Percentiles rank a stretch among this genome's conserved stretches.
Evolutionary conservation across 805 yeast species (phyloP).

Genomic region (Hanseniaspora pseudoguilliermondii): DNA sequence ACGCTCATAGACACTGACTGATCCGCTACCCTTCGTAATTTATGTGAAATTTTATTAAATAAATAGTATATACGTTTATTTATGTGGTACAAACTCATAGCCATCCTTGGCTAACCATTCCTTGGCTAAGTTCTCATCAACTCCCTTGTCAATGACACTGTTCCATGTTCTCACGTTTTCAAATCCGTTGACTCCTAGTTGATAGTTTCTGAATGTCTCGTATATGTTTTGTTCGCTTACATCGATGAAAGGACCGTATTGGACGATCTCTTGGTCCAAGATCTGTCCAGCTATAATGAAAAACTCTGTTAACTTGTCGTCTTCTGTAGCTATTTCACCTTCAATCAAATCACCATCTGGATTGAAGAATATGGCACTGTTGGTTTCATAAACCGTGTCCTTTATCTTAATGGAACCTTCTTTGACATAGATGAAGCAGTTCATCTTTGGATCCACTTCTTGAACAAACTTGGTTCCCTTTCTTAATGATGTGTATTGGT

Average conservation of each 20-base stretch:
- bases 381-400: constrained; percentile 33
- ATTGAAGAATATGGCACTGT: constrained; percentile 50
- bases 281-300: constrained; percentile 66
- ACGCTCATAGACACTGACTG: not conserved
- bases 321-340: constrained; percentile 36
- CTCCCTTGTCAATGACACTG: constrained; percentile 30
- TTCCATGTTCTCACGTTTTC: constrained; percentile 53
- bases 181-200: constrained; percentile 54
- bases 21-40: no score
- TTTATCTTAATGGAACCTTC: constrained; percentile 45
- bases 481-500: constrained; percentile 50
- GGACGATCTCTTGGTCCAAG: constrained; percentile 63
- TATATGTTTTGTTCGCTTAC: constrained; percentile 51
- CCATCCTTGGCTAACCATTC: constrained; percentile 12
- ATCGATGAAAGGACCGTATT: constrained; percentile 87
- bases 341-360: constrained; percentile 50
- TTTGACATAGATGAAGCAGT: constrained; percentile 56
- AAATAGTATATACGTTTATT: not conserved
- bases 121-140: constrained; percentile 23
- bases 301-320: constrained; percentile 39
- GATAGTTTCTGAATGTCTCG: constrained; percentile 62
- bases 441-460: constrained; percentile 45
- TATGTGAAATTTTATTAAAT: no score
- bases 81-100: constrained; percentile 1
- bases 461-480: constrained; percentile 51